phyloP scores from a whole-genome alignment of 257 asterid genomes.

The Salvia rosmarinus region DNA sequence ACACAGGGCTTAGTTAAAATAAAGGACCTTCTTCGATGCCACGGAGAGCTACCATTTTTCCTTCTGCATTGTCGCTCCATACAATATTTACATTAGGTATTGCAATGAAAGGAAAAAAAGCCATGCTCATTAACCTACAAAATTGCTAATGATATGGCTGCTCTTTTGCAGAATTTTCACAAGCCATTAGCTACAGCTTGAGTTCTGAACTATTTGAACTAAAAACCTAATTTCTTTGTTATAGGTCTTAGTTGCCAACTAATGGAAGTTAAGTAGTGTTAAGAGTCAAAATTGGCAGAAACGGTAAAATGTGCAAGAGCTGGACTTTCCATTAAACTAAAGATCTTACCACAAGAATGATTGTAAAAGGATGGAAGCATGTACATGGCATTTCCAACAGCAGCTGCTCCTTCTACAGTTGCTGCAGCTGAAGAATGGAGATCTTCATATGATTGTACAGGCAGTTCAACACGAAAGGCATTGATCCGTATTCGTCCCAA shows the following conservation, averaged over 20 bases:
- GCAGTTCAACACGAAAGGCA: slow-evolving; percentile 79
- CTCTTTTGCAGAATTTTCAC: slow-evolving; percentile 9
- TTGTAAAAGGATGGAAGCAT: slow-evolving; percentile 86
- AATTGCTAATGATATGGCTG: slow-evolving; percentile 12
- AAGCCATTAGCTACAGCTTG: background rate
- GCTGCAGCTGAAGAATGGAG: slow-evolving; percentile 80
- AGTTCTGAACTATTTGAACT: background rate
- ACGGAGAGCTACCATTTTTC: slow-evolving; percentile 61
- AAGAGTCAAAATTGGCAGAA: background rate
- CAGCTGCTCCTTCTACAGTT: slow-evolving; percentile 72
- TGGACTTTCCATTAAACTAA: slow-evolving; percentile 29
- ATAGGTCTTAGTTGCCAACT: background rate
- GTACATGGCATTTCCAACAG: slow-evolving; percentile 83
- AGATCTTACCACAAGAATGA: slow-evolving; percentile 80
- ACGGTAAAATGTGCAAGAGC: background rate
- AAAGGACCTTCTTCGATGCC: too few relatives aligned
- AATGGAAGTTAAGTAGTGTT: background rate
- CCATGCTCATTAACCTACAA: slow-evolving; percentile 6
- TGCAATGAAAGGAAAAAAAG: slow-evolving; percentile 37
- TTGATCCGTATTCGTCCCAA: slow-evolving; percentile 84
- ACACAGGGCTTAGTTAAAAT: too few relatives aligned
- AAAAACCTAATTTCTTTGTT: background rate
- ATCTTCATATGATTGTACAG: slow-evolving; percentile 71
- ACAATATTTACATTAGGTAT: slow-evolving; percentile 80
- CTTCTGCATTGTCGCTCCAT: slow-evolving; percentile 68